A percentile compares a stretch with the other conserved stretches of the same genome.
Evolutionary conservation across 352 stramenopile species (phyloP).

Genomic region (Phytophthora syringae): DNA sequence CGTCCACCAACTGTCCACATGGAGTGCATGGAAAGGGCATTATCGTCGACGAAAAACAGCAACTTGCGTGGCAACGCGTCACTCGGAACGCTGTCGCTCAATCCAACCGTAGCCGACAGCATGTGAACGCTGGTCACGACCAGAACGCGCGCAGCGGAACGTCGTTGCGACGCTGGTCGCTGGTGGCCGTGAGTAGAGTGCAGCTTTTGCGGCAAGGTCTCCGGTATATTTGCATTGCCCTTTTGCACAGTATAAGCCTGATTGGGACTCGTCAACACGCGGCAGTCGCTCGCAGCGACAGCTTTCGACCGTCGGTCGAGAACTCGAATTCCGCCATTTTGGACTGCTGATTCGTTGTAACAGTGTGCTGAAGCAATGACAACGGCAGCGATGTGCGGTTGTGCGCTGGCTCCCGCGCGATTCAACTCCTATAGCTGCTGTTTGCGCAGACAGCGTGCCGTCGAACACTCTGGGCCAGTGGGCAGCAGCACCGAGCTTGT

Average conservation of each 20-base stretch:
- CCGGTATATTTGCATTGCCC: no score
- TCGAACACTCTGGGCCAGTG: not conserved
- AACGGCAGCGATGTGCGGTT: not conserved
- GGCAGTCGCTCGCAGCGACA: not conserved
- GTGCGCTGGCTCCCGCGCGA: not conserved
- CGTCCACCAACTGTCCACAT: constrained; percentile 19
- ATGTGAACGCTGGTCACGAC: not conserved
- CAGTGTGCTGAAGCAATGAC: no score
- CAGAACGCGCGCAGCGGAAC: not conserved
- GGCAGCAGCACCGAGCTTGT: no score
- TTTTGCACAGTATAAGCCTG: no score
- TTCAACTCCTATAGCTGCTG: not conserved
- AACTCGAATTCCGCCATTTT: not conserved
- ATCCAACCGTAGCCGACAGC: not conserved
- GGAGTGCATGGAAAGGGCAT: not conserved
- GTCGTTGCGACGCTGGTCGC: not conserved
- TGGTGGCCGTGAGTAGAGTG: not conserved
- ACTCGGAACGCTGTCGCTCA: not conserved
- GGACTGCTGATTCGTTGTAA: no score
- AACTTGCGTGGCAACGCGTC: not conserved
- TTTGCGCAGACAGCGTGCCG: not conserved
- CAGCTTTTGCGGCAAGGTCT: not conserved
- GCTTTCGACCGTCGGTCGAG: not conserved
- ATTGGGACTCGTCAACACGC: no score
- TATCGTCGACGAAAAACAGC: not conserved